phyloP scores from a whole-genome alignment of 495 filamentous ascomycete genomes.

The Talaromyces nanjingensis region DNA sequence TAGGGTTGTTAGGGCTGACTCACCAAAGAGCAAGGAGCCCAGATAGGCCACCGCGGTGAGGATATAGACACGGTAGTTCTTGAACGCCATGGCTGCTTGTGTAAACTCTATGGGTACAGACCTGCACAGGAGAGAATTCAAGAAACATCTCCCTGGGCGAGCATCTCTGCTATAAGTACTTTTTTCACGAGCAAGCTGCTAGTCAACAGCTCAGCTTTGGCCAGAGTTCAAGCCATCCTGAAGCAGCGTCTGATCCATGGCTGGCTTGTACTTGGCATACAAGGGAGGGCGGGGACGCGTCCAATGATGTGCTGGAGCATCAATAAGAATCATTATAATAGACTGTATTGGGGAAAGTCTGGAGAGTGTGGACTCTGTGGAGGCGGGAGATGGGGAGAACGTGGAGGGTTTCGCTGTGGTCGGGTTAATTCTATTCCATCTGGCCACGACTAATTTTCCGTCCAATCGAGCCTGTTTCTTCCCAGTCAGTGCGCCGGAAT shows the following conservation, averaged over 20 bases:
- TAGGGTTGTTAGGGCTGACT: constrained; percentile 5
- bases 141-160: neutral
- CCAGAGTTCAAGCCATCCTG: neutral
- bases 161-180: neutral
- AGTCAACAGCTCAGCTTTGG: neutral
- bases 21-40: constrained; percentile 48
- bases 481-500: too few relatives aligned
- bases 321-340: neutral
- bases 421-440: neutral
- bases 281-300: neutral
- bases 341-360: neutral
- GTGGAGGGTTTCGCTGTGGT: neutral
- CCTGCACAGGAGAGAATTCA: neutral
- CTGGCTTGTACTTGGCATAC: neutral
- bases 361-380: neutral
- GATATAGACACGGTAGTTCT: constrained; percentile 48
- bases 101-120: neutral
- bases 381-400: neutral
- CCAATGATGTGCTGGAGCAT: neutral
- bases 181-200: neutral
- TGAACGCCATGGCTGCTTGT: constrained; percentile 20
- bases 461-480: neutral
- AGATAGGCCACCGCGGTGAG: constrained; percentile 47
- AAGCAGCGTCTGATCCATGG: neutral
- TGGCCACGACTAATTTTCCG: neutral